Base-by-base conservation (phyloP, 2,329 filamentous ascomycete species). In the Falciphora oryzae region DNA sequence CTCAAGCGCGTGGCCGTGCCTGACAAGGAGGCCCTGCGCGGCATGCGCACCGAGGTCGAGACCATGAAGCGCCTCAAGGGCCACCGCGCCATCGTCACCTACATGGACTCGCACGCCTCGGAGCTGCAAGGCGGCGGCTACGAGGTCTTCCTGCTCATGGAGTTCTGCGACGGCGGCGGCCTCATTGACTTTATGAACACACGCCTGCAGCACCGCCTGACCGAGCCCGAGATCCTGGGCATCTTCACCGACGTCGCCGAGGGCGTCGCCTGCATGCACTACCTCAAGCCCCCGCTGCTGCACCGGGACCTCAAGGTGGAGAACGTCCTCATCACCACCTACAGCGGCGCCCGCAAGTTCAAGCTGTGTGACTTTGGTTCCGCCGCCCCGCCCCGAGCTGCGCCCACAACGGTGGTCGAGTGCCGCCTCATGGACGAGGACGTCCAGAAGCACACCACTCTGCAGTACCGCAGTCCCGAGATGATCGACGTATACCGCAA, bases 151-250 rank as follows among this genome's bases (percentile, higher is more conserved):
- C 77, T 99, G 73, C 88, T 99, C 69, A 99, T 99, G 95, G 95
- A 99, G 75, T 97, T 89, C 77, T 99, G 95, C 79, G 88, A 90
- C 72, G 95, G 95, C 62, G 95, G 95, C 68, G 94, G 95, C 50
- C 80, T 99, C 74, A 99, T 99, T 75, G 95, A 99, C 79, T 99
- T 98, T 76, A 99, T 99, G 95, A 99, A 99, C 78, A 99, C 95
- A 50, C 87, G 95, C 63, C 80, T 99, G 72, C 95, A 99, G 78
- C 93, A 99, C 76, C 90, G 95, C 62, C 83, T 99, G 76, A 99
- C 94, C 50, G 95, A 99, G 80, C 94, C 95, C 62, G 95, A 99
- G 81, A 97, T 99, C 70, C 81, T 99, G 71, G 90, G 93, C 80
- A 98, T 99, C 77, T 98, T 99, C 78, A 90, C 90, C 63, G 95